Percentiles rank a stretch among this genome's conserved stretches.
Conservation (phyloP, 1,139 yeast genomes). For the Hanseniaspora uvarum region DNA sequence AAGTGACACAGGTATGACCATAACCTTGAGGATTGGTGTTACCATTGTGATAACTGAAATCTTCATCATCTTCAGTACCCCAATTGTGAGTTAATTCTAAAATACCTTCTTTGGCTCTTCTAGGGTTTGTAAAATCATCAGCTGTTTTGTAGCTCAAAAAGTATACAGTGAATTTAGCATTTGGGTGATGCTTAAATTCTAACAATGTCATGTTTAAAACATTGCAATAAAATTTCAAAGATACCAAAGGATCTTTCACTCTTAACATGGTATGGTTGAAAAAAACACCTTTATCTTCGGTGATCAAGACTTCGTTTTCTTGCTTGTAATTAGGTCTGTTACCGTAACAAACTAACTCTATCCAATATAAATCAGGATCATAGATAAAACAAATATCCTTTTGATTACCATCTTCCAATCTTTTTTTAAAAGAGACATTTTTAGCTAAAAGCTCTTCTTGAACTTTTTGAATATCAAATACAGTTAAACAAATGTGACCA, state of each 20-base stretch:
- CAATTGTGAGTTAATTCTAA: slow-evolving; percentile 88
- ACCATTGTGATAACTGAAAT: slow-evolving; percentile 73
- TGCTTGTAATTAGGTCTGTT: slow-evolving; percentile 30
- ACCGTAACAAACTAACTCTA: slow-evolving; percentile 69
- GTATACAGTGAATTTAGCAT: slow-evolving; percentile 73
- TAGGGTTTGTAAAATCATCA: slow-evolving; percentile 27
- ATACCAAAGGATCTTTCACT: slow-evolving; percentile 69
- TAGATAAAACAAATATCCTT: slow-evolving; percentile 84
- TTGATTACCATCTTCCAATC: slow-evolving; percentile 78
- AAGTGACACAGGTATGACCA: slow-evolving; percentile 76
- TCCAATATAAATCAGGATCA: slow-evolving; percentile 96
- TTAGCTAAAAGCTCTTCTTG: slow-evolving; percentile 48
- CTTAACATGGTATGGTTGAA: slow-evolving; percentile 92
- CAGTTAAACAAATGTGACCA: slow-evolving; percentile 86
- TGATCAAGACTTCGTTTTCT: slow-evolving; percentile 30
- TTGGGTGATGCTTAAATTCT: slow-evolving; percentile 45
- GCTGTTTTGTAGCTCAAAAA: slow-evolving; percentile 58
- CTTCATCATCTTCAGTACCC: slow-evolving; percentile 77
- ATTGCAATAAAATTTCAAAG: slow-evolving; percentile 66
- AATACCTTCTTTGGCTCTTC: slow-evolving; percentile 45
- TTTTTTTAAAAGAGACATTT: slow-evolving; percentile 73
- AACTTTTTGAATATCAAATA: slow-evolving; percentile 59
- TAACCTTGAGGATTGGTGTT: slow-evolving; percentile 72
- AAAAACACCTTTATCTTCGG: slow-evolving; percentile 41
- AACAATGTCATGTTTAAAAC: slow-evolving; percentile 71